These are phyloP conservation scores for Trichoderma atroviride DNA, from an alignment of 2,329 filamentous ascomycete genomes.

Conservation along the genomic window DNA sequence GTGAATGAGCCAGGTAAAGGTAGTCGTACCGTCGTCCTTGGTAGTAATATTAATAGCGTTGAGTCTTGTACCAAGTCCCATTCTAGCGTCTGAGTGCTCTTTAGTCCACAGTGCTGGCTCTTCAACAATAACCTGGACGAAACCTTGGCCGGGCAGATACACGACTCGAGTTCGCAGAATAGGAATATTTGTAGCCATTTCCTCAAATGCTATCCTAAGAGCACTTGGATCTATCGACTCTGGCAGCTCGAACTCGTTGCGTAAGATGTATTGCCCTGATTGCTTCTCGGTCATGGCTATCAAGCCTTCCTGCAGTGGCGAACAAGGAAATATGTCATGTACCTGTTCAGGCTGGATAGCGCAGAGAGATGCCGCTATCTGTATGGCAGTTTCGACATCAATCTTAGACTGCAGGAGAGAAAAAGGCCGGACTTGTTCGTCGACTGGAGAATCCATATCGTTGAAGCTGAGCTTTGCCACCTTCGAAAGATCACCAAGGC, in stretches of 20 bases:
- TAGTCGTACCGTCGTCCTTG: neutral
- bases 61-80: neutral
- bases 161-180: neutral
- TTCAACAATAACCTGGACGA: neutral
- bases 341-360: neutral
- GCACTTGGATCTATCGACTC: neutral
- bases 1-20: neutral
- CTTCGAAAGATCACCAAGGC: neutral
- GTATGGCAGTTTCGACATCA: neutral
- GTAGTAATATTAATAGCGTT: neutral
- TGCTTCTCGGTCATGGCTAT: neutral
- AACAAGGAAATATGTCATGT: neutral
- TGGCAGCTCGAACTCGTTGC: neutral
- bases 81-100: neutral
- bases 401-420: neutral
- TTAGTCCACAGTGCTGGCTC: neutral
- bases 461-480: neutral
- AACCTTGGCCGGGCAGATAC: neutral
- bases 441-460: neutral
- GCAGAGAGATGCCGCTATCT: neutral
- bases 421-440: neutral
- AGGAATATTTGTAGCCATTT: neutral
- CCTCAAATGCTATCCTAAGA: neutral
- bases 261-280: neutral
- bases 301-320: constrained; percentile 8